Evolutionary conservation across 2,329 filamentous ascomycete genomes (phyloP).

Genomic region (Ophiostoma quercus): DNA sequence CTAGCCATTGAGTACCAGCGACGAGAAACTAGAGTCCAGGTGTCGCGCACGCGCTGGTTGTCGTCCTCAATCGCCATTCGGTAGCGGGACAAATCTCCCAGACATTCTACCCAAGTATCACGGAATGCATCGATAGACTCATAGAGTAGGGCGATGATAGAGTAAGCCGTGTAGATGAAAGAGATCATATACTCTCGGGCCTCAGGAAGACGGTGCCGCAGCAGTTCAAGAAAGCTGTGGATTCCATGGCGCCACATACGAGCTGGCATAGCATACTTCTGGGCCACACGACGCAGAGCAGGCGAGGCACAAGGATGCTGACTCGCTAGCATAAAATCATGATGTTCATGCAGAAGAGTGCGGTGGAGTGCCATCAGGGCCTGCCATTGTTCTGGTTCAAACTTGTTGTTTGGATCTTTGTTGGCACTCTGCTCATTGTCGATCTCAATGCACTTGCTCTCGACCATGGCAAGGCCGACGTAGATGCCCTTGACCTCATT

Average conservation of each 20-base stretch:
- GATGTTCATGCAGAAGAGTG: constrained; percentile 74
- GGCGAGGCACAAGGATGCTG: constrained; percentile 76
- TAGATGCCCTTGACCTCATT: constrained; percentile 82
- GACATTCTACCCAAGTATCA: constrained; percentile 89
- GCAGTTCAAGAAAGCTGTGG: constrained; percentile 72
- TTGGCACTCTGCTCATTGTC: constrained; percentile 55
- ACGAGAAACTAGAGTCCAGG: constrained; percentile 73
- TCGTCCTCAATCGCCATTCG: constrained; percentile 88
- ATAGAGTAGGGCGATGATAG: constrained; percentile 80
- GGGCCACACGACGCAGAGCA: constrained; percentile 61
- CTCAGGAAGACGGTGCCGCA: constrained; percentile 67
- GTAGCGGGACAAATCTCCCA: constrained; percentile 80
- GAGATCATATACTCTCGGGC: constrained; percentile 84
- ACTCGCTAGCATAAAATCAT: constrained; percentile 79
- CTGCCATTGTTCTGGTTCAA: constrained; percentile 72
- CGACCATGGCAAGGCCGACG: constrained; percentile 76
- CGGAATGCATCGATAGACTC: constrained; percentile 79
- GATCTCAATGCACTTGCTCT: constrained; percentile 80
- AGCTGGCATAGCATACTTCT: constrained; percentile 85
- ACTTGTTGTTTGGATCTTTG: constrained; percentile 39
- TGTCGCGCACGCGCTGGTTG: constrained; percentile 66
- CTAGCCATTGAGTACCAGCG: constrained; percentile 83
- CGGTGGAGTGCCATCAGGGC: constrained; percentile 76
- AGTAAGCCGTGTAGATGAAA: constrained; percentile 85
- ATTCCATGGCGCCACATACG: constrained; percentile 94